phyloP scores from a whole-genome alignment of 228 moss, liverwort and hornwort genomes.

The Sphagnum fallax region DNA sequence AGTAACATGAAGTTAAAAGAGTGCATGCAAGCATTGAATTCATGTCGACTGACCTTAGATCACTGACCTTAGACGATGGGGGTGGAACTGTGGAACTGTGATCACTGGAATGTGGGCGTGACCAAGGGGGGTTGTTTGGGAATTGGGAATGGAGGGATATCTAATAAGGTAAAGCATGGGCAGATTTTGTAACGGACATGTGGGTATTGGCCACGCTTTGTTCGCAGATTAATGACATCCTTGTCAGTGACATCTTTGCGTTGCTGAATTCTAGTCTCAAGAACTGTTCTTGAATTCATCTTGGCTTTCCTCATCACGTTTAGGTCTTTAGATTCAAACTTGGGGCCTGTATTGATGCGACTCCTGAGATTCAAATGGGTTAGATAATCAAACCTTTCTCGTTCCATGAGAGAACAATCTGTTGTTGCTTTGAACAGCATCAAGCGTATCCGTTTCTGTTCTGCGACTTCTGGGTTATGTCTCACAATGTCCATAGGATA shows the following conservation, averaged over 20 bases:
- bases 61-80: too few relatives aligned
- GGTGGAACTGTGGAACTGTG: too few relatives aligned
- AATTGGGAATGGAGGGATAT: not conserved
- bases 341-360: conserved; percentile 1
- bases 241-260: not conserved
- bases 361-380: not conserved
- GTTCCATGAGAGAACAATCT: conserved; percentile 2
- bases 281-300: not conserved
- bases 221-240: not conserved
- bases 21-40: too few relatives aligned
- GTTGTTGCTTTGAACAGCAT: not conserved
- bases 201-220: not conserved
- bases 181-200: not conserved
- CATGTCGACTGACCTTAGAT: too few relatives aligned
- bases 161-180: conserved; percentile 1
- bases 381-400: conserved; percentile 3
- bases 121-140: not conserved
- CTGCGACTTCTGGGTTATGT: conserved; percentile 5
- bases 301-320: not conserved
- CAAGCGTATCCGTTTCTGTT: conserved; percentile 1
- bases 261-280: not conserved
- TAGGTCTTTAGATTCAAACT: not conserved
- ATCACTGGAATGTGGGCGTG: conserved; percentile 8
- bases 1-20: too few relatives aligned
- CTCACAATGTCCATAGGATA: conserved; percentile 4